These are phyloP conservation scores for Vinca minor DNA, from an alignment of 257 asterid genomes.

Conservation along the genomic window DNA sequence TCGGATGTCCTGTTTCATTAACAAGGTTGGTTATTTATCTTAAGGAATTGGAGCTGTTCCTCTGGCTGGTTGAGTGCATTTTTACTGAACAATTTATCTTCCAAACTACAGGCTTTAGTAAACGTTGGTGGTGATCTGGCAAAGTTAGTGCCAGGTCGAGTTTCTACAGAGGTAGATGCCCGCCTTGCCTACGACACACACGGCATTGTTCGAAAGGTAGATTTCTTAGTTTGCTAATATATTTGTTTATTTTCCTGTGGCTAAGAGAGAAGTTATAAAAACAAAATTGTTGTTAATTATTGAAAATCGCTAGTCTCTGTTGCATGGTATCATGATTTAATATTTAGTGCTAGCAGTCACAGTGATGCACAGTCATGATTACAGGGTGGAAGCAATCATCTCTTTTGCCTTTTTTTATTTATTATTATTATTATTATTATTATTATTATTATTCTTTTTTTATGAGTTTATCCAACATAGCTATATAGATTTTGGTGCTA, in stretches of 20 bases:
- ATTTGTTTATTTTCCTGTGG: no score
- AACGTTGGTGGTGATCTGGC: slow-evolving; percentile 90
- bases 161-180: slow-evolving; percentile 97
- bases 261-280: no score
- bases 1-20: slow-evolving; percentile 72
- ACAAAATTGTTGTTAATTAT: no score
- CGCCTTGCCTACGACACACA: slow-evolving; percentile 90
- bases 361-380: no score
- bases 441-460: neutral
- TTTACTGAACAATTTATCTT: neutral
- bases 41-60: no score
- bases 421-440: no score
- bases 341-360: no score
- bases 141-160: slow-evolving; percentile 94
- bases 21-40: slow-evolving; percentile 77
- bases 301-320: neutral
- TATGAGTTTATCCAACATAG: neutral
- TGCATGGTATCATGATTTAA: no score
- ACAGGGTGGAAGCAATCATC: neutral
- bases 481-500: neutral
- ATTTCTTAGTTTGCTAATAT: neutral
- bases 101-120: slow-evolving; percentile 60
- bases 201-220: slow-evolving; percentile 66
- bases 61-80: no score
- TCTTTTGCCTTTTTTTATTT: no score